Conservation (phyloP, 345 rosid genomes). For the Gossypium raimondii region DNA sequence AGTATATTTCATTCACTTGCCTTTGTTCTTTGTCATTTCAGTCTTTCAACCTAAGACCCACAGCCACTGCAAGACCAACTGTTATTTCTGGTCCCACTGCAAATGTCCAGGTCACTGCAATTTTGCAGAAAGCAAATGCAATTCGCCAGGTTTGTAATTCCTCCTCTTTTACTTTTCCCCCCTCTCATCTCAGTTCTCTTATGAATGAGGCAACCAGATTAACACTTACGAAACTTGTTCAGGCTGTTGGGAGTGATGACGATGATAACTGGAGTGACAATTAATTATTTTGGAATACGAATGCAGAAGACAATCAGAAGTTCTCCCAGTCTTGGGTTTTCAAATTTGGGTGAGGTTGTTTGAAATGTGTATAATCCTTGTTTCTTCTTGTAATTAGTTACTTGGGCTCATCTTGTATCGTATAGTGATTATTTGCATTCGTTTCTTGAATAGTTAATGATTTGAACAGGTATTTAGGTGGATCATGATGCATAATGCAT, state of each 20-base stretch:
- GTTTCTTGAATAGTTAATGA: constrained; percentile 20
- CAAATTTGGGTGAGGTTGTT: constrained; percentile 20
- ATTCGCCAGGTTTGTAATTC: constrained; percentile 68
- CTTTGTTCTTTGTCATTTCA: constrained; percentile 22
- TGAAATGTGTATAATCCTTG: constrained; percentile 30
- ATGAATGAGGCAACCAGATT: constrained; percentile 3
- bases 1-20: background rate
- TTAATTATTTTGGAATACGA: constrained; percentile 17
- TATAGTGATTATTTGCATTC: constrained; percentile 16
- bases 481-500: constrained; percentile 21
- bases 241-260: constrained; percentile 81
- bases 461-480: constrained; percentile 13
- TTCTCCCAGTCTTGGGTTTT: constrained; percentile 14
- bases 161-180: background rate
- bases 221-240: constrained; percentile 21
- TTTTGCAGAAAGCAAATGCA: constrained; percentile 91
- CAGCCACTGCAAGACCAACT: constrained; percentile 39
- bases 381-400: constrained; percentile 33
- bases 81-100: constrained; percentile 36
- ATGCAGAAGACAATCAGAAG: background rate
- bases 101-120: constrained; percentile 66
- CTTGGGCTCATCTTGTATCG: constrained; percentile 13
- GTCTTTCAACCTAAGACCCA: constrained; percentile 73
- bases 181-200: background rate
- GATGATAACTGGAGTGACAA: constrained; percentile 83